Conservation (phyloP, 495 filamentous ascomycete genomes). For the Hypoxylon crocopeplum region DNA sequence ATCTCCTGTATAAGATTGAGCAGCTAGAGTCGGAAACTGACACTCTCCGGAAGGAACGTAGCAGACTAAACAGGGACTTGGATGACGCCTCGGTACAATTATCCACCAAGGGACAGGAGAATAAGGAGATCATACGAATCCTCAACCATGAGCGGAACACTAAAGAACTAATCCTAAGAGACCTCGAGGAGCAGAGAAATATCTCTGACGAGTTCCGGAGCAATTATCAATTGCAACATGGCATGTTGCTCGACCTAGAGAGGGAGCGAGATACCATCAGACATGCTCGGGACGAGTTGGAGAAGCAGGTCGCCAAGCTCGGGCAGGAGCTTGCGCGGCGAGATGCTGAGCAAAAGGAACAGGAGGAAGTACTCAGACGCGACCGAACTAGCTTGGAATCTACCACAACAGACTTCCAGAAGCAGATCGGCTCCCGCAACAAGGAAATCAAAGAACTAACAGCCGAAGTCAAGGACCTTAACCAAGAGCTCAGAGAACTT, state of each 20-base stretch:
- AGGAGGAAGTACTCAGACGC: constrained; percentile 43
- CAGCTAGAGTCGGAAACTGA: constrained; percentile 50
- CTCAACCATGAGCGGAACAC: constrained; percentile 37
- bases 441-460: constrained; percentile 44
- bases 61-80: constrained; percentile 42
- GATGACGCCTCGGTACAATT: constrained; percentile 41
- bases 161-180: constrained; percentile 41
- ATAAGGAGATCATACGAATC: constrained; percentile 35
- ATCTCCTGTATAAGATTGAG: constrained; percentile 48
- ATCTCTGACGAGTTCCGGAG: constrained; percentile 52
- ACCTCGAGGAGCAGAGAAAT: constrained; percentile 50
- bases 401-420: constrained; percentile 44
- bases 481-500: constrained; percentile 42
- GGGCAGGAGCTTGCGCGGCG: constrained; percentile 43
- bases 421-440: constrained; percentile 45
- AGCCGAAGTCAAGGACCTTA: constrained; percentile 30
- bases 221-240: constrained; percentile 47
- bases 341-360: constrained; percentile 46
- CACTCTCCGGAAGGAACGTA: constrained; percentile 44
- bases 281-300: constrained; percentile 39
- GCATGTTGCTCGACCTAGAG: constrained; percentile 48
- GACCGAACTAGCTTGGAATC: constrained; percentile 47
- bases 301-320: constrained; percentile 40
- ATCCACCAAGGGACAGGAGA: constrained; percentile 32
- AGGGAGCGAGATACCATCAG: constrained; percentile 48